A percentile compares a stretch with the other conserved stretches of the same genome.
phyloP scores from a whole-genome alignment of 2,329 filamentous ascomycete species.

The Fusarium napiforme region DNA sequence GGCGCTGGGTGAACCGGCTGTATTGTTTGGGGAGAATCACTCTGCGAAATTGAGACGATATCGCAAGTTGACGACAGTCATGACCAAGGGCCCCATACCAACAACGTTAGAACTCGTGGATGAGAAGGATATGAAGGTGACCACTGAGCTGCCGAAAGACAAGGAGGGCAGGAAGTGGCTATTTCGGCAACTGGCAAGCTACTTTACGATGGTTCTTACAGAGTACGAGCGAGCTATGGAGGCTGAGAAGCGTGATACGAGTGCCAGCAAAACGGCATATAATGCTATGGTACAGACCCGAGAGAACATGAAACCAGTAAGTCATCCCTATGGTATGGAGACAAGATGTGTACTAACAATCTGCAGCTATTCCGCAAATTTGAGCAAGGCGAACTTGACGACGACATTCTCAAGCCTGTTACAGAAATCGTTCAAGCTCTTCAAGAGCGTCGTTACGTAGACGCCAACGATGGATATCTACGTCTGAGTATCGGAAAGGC shows the following conservation, averaged over 20 bases:
- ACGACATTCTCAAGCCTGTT: conserved; percentile 82
- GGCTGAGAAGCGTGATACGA: conserved; percentile 70
- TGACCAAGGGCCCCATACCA: conserved; percentile 83
- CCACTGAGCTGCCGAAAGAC: conserved; percentile 70
- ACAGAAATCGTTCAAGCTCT: conserved; percentile 92
- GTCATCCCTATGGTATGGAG: conserved; percentile 28
- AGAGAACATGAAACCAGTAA: conserved; percentile 83
- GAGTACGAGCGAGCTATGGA: conserved; percentile 88
- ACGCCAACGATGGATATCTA: conserved; percentile 95
- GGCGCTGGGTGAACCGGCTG: conserved; percentile 75
- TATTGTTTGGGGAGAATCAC: conserved; percentile 85
- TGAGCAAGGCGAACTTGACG: conserved; percentile 82
- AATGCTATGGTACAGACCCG: conserved; percentile 87
- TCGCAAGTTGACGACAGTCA: conserved; percentile 68
- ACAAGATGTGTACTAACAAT: conserved; percentile 3
- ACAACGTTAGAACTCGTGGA: conserved; percentile 83
- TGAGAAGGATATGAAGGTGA: conserved; percentile 89
- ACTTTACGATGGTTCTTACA: conserved; percentile 93
- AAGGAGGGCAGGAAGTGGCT: conserved; percentile 75
- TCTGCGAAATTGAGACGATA: conserved; percentile 76
- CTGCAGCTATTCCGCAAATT: conserved; percentile 84
- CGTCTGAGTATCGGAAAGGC: conserved; percentile 94
- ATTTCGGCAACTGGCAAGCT: conserved; percentile 88
- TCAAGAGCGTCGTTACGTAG: conserved; percentile 90
- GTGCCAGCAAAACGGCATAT: conserved; percentile 82